Conservation (phyloP, 2,329 filamentous ascomycete genomes). For the Colletotrichum tamarilloi region DNA sequence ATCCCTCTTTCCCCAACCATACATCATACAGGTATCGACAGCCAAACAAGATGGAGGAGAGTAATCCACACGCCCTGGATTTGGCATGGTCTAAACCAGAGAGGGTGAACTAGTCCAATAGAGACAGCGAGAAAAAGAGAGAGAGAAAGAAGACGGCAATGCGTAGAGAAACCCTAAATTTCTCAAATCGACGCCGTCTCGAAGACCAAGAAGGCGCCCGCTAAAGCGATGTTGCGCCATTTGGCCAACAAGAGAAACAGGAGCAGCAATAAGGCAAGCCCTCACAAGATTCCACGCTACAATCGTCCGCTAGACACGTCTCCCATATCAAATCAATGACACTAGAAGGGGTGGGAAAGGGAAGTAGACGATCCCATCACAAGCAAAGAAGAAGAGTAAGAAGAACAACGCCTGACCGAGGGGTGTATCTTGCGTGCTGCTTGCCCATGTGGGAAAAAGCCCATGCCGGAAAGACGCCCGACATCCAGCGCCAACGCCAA, state of each 20-base stretch:
- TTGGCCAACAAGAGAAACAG: neutral
- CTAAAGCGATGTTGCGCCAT: constrained; percentile 14
- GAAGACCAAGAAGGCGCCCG: neutral
- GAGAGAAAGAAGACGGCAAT: neutral
- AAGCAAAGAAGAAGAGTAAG: neutral
- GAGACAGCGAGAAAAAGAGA: neutral
- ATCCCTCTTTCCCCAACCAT: neutral
- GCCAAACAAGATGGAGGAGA: neutral
- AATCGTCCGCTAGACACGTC: constrained; percentile 26
- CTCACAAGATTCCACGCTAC: neutral
- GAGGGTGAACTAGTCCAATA: neutral
- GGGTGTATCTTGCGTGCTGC: neutral
- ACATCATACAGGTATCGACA: neutral
- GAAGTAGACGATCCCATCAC: neutral
- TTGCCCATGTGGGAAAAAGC: neutral
- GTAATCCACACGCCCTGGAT: neutral
- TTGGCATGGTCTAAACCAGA: neutral
- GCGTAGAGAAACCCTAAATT: neutral
- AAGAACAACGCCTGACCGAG: neutral
- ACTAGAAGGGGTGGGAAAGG: neutral
- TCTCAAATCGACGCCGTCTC: constrained; percentile 14
- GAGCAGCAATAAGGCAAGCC: neutral
- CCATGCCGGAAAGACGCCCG: neutral
- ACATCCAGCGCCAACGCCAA: constrained; percentile 8
- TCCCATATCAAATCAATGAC: neutral